These are phyloP conservation scores for Nemophila menziesii DNA, from an alignment of 257 asterid species.

Conservation along the genomic window DNA sequence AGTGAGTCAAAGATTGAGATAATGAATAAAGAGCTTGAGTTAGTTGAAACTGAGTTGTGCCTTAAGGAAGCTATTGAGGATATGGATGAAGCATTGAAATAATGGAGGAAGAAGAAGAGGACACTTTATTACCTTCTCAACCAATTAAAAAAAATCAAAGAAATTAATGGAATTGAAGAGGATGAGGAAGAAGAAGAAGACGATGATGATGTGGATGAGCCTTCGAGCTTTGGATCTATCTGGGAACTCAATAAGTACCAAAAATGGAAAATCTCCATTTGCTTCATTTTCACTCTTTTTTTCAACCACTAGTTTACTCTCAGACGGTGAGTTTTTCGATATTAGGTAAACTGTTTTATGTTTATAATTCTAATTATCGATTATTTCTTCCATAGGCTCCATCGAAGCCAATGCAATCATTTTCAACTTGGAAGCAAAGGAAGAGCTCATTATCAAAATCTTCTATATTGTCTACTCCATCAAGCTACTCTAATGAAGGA, in stretches of 20 bases:
- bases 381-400: conserved; percentile 80
- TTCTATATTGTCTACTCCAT: conserved; percentile 6
- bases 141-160: conserved; percentile 20
- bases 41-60: conserved; percentile 57
- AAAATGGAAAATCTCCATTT: conserved; percentile 62
- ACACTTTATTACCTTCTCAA: conserved; percentile 24
- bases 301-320: conserved; percentile 30
- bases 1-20: conserved; percentile 35
- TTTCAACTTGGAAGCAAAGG: conserved; percentile 38
- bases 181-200: conserved; percentile 32
- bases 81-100: conserved; percentile 49
- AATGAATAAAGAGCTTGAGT: conserved; percentile 43
- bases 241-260: conserved; percentile 18
- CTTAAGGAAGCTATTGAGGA: conserved; percentile 74
- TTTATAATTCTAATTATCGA: no score
- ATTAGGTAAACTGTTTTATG: no score
- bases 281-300: conserved; percentile 77
- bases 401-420: conserved; percentile 32
- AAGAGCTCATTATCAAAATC: conserved; percentile 23
- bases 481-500: conserved; percentile 7
- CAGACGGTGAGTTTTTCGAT: conserved; percentile 49
- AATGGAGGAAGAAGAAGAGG: conserved; percentile 65
- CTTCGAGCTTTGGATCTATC: conserved; percentile 75
- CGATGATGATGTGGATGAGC: no score
- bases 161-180: conserved; percentile 36